Conservation (phyloP, 495 filamentous ascomycete genomes). For the Pyrenula aspistea region DNA sequence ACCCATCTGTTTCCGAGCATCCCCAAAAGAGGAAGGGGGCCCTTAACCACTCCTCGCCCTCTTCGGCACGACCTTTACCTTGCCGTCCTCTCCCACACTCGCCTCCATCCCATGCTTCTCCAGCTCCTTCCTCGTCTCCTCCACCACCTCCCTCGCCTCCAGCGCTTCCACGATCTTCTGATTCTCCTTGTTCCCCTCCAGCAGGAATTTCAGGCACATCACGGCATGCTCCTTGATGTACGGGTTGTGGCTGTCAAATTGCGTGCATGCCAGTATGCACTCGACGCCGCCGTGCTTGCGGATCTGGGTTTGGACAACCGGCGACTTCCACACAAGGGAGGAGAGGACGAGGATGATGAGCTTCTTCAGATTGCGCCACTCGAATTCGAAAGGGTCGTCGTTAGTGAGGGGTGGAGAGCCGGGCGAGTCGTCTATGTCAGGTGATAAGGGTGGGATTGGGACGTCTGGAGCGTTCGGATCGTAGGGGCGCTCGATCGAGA, state of each 20-base stretch:
- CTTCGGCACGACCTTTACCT: conserved; percentile 9
- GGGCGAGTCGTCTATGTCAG: conserved; percentile 32
- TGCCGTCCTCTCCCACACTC: conserved; percentile 39
- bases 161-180: conserved; percentile 62
- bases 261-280: conserved; percentile 73
- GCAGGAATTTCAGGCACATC: conserved; percentile 77
- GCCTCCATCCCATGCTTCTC: conserved; percentile 41
- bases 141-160: conserved; percentile 37
- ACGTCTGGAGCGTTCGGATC: conserved; percentile 30
- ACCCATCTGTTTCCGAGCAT: too few relatives aligned
- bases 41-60: too few relatives aligned
- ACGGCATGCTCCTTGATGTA: conserved; percentile 86
- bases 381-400: conserved; percentile 77
- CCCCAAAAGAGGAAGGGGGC: too few relatives aligned
- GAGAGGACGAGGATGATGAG: conserved; percentile 79
- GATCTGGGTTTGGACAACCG: conserved; percentile 74
- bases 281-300: conserved; percentile 71
- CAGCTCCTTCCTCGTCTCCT: conserved; percentile 24
- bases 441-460: conserved; percentile 16
- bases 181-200: conserved; percentile 75
- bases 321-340: conserved; percentile 69
- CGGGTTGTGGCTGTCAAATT: conserved; percentile 76
- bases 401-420: conserved; percentile 50
- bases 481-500: conserved; percentile 44
- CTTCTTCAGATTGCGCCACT: conserved; percentile 89